phyloP scores from a whole-genome alignment of 371 early-diverging fungal species.

The Conidiobolus incongruus region DNA sequence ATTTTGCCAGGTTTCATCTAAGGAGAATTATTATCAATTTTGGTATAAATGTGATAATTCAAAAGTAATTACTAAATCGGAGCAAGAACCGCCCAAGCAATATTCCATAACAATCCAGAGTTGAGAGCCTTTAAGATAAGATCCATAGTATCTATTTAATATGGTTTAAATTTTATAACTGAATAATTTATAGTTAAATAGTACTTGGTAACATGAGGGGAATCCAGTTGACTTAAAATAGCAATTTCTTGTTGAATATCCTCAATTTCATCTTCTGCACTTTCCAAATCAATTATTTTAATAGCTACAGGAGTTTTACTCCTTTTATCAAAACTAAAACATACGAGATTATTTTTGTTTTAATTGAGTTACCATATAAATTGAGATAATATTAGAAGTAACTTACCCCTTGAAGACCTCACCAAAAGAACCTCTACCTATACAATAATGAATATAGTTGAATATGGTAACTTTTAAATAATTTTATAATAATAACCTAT shows the following conservation, averaged over 20 bases:
- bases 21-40: background rate
- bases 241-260: conserved; percentile 93
- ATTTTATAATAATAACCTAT: conserved; percentile 23
- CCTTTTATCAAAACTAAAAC: conserved; percentile 39
- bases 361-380: background rate
- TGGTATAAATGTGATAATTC: background rate
- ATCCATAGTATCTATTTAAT: conserved; percentile 39
- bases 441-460: too few relatives aligned
- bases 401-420: conserved; percentile 75
- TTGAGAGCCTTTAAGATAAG: conserved; percentile 50
- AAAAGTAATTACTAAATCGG: conserved; percentile 46
- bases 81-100: conserved; percentile 74
- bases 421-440: conserved; percentile 78
- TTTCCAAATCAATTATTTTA: conserved; percentile 79
- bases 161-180: conserved; percentile 2
- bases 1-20: conserved; percentile 65
- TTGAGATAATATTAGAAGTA: background rate
- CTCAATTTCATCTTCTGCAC: conserved; percentile 91
- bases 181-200: background rate
- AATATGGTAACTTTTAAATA: too few relatives aligned
- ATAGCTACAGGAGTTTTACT: conserved; percentile 68
- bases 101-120: conserved; percentile 94
- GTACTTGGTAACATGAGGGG: conserved; percentile 71
- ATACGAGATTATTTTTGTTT: background rate
- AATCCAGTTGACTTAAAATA: conserved; percentile 85